Evolutionary conservation across 352 stramenopile genomes (phyloP).

Genomic region (Phytophthora fragariaefolia): DNA sequence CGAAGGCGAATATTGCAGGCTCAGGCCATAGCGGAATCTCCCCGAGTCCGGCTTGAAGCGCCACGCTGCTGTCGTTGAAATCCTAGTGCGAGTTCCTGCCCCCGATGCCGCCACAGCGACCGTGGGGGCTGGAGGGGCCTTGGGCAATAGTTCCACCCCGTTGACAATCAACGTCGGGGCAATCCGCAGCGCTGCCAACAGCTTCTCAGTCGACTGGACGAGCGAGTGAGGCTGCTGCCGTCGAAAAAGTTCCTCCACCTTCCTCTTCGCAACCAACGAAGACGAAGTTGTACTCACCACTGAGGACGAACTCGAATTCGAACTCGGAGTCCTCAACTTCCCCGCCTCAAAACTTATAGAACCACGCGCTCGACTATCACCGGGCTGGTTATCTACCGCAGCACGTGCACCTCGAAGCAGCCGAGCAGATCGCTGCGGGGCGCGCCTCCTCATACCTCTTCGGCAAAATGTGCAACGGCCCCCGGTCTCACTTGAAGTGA

Average conservation of each 20-base stretch:
- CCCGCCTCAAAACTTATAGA: not conserved
- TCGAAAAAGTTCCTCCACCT: slow-evolving; percentile 58
- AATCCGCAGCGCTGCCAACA: slow-evolving; percentile 39
- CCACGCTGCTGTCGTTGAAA: slow-evolving; percentile 11
- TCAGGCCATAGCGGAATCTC: slow-evolving; percentile 46
- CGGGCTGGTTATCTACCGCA: slow-evolving; percentile 7
- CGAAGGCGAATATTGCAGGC: slow-evolving; percentile 34
- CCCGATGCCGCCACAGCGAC: slow-evolving; percentile 21
- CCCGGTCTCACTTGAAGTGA: not conserved
- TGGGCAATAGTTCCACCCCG: slow-evolving; percentile 33
- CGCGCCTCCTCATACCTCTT: slow-evolving; percentile 7
- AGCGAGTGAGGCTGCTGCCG: slow-evolving; percentile 62
- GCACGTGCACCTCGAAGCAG: slow-evolving; percentile 9
- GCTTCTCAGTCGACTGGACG: slow-evolving; percentile 60
- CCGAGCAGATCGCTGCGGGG: slow-evolving; percentile 12
- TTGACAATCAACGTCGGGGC: slow-evolving; percentile 48
- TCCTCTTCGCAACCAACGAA: slow-evolving; percentile 32
- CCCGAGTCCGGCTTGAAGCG: slow-evolving; percentile 34
- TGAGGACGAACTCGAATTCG: slow-evolving; percentile 6
- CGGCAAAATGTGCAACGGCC: not conserved
- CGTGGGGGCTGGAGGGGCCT: slow-evolving; percentile 18
- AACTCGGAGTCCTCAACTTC: slow-evolving; percentile 7
- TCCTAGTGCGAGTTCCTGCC: not conserved
- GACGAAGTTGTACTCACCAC: not conserved
- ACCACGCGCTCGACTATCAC: not conserved